phyloP scores from a whole-genome alignment of 257 asterid genomes.

The Lavandula angustifolia region DNA sequence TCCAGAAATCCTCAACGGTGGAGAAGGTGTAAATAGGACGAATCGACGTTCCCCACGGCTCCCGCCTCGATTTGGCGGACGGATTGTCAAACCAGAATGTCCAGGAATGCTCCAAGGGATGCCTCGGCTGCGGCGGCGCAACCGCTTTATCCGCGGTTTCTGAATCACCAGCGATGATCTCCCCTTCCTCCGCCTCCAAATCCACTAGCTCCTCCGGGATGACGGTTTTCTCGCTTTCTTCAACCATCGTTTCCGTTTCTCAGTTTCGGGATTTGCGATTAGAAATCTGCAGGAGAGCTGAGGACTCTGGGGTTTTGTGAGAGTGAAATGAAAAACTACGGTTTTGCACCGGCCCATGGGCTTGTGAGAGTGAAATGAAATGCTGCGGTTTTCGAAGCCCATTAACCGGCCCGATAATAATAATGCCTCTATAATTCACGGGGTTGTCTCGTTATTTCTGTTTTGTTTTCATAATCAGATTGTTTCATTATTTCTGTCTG shows the following conservation, averaged over 20 bases:
- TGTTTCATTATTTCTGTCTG: too few relatives aligned
- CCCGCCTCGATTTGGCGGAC: constrained; percentile 39
- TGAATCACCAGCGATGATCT: constrained; percentile 39
- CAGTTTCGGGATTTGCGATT: not conserved
- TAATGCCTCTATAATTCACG: too few relatives aligned
- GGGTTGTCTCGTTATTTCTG: too few relatives aligned
- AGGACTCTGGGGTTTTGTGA: constrained; percentile 5
- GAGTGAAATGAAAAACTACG: not conserved
- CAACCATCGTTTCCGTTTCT: constrained; percentile 30
- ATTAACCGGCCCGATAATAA: not conserved
- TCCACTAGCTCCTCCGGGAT: constrained; percentile 31
- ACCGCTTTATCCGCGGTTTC: constrained; percentile 38
- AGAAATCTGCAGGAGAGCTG: constrained; percentile 1
- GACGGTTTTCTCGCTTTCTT: constrained; percentile 48
- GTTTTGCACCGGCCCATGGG: constrained; percentile 6
- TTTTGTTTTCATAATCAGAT: too few relatives aligned
- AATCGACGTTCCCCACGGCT: constrained; percentile 53
- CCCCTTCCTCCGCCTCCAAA: constrained; percentile 51
- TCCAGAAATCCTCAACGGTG: constrained; percentile 60
- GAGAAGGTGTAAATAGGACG: constrained; percentile 54
- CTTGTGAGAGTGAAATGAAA: not conserved
- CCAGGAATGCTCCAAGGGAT: constrained; percentile 58
- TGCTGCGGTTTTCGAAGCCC: not conserved
- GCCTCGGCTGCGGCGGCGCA: constrained; percentile 37
- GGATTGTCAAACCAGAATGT: constrained; percentile 66